Percentiles rank a stretch among this genome's conserved stretches.
Conservation (phyloP, 805 yeast species). For the Ogataea thermomethanolica region DNA sequence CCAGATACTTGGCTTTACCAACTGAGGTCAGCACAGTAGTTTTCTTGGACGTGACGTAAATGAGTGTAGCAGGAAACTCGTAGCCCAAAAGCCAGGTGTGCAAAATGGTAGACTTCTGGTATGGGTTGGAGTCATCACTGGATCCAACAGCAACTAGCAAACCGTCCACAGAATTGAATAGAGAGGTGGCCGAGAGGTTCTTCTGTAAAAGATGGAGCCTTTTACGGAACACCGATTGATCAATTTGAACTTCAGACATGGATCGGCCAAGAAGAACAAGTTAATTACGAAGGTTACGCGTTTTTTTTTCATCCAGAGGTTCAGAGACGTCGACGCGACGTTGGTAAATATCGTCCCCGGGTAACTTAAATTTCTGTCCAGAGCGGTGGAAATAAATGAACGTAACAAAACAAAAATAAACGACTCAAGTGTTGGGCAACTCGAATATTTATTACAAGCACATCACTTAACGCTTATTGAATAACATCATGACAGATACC, state of each 20-base stretch:
- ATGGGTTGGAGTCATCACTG: conserved; percentile 82
- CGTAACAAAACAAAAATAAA: conserved; percentile 9
- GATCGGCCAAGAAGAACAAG: conserved; percentile 5
- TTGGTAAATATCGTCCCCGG: conserved; percentile 4
- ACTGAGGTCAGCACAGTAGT: conserved; percentile 70
- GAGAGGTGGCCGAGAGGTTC: conserved; percentile 28
- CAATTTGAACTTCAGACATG: conserved; percentile 62
- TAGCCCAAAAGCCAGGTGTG: conserved; percentile 93
- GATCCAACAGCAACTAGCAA: conserved; percentile 77
- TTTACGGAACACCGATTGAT: conserved; percentile 48
- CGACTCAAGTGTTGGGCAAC: background rate
- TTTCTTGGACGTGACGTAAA: conserved; percentile 59
- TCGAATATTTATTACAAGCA: background rate
- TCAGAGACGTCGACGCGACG: conserved; percentile 9
- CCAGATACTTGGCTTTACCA: conserved; percentile 79
- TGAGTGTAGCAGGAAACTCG: conserved; percentile 89
- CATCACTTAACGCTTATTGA: background rate
- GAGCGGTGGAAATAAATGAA: conserved; percentile 8
- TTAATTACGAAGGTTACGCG: conserved; percentile 5
- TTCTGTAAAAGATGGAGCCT: conserved; percentile 45
- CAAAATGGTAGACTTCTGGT: conserved; percentile 78
- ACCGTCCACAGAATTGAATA: conserved; percentile 44
- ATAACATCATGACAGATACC: conserved; percentile 33
- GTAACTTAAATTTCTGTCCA: conserved; percentile 5
- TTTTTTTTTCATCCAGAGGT: conserved; percentile 2